Evolutionary conservation across 164 flowering plant species (phyloP).

Genomic region (Umbellularia californica): DNA sequence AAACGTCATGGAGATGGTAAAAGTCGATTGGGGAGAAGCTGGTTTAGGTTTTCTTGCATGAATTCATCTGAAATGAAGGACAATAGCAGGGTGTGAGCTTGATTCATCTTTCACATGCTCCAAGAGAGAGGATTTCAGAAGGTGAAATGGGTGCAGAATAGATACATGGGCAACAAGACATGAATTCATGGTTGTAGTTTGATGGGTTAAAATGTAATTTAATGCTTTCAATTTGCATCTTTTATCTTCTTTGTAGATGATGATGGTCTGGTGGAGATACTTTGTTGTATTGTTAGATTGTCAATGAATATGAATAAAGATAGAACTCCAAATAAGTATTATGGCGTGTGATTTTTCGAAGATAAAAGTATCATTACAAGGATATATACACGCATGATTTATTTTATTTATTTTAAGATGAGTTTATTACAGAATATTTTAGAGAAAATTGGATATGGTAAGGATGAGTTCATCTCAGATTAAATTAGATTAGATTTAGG

Average conservation of each 20-base stretch:
- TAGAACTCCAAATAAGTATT: not conserved
- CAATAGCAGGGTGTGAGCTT: slow-evolving; percentile 32
- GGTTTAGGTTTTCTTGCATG: slow-evolving; percentile 45
- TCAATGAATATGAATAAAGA: no score
- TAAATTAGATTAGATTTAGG: no score
- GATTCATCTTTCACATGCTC: slow-evolving; percentile 17
- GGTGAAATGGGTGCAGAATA: not conserved
- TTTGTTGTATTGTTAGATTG: no score
- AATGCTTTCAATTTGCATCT: not conserved
- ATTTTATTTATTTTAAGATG: no score
- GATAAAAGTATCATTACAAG: not conserved
- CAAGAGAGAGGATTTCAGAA: not conserved
- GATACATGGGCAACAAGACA: not conserved
- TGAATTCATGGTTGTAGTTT: not conserved
- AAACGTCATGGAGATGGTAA: not conserved
- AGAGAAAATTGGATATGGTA: no score
- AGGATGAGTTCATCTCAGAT: no score
- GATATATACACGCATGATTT: no score
- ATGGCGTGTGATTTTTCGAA: not conserved
- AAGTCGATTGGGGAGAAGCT: slow-evolving; percentile 8
- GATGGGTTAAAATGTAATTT: not conserved
- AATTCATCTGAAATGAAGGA: slow-evolving; percentile 44
- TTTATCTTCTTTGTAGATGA: not conserved
- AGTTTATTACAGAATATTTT: no score
- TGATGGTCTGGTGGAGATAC: not conserved